Conservation (phyloP, 306 rosid genomes). For the Castanea mollissima region DNA sequence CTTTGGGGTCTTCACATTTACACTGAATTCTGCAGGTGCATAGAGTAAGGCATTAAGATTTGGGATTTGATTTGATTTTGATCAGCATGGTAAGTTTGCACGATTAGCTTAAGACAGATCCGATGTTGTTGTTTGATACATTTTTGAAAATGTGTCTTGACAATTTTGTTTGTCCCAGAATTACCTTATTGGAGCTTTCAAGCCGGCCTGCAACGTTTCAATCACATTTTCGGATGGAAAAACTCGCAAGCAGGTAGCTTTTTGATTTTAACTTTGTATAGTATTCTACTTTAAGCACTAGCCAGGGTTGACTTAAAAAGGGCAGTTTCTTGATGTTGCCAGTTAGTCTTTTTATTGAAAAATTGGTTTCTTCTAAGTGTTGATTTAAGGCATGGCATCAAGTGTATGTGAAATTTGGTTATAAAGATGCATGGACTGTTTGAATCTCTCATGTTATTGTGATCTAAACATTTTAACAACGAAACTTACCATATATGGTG, state of each 20-base stretch:
- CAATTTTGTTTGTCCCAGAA: constrained; percentile 43
- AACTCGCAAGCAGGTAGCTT: constrained; percentile 84
- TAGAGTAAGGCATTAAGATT: constrained; percentile 12
- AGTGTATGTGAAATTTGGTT: neutral
- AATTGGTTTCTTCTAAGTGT: neutral
- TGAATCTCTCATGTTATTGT: neutral
- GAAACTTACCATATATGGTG: neutral
- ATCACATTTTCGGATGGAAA: constrained; percentile 83
- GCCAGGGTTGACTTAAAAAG: neutral
- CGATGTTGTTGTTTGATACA: neutral
- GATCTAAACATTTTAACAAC: neutral
- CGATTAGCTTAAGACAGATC: neutral
- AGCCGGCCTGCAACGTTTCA: constrained; percentile 86
- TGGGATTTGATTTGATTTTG: constrained; percentile 4
- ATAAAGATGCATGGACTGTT: neutral
- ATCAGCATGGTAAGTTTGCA: constrained; percentile 37
- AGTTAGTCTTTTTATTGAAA: neutral
- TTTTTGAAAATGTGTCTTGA: neutral
- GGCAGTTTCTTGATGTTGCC: neutral
- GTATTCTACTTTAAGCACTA: neutral
- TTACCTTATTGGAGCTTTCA: constrained; percentile 98
- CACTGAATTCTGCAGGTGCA: constrained; percentile 20
- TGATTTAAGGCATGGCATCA: neutral
- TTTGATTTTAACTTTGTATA: neutral
- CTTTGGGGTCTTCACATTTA: neutral